Base-by-base conservation (phyloP, 495 filamentous ascomycete genomes). In the Penicillium pancosmium region DNA sequence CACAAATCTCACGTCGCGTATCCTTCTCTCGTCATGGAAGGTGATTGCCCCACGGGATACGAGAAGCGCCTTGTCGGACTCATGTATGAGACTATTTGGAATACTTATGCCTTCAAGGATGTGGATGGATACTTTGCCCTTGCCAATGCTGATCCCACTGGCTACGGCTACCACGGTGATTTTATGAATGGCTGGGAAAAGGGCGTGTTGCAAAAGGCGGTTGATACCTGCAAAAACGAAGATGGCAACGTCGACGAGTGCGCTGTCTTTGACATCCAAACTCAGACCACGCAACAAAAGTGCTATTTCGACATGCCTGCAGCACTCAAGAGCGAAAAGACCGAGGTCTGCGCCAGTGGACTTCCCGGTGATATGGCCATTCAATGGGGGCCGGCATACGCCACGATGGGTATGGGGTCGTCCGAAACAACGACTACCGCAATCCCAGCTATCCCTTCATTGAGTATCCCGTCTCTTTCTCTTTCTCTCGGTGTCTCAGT, bases 71-170 rank as follows among this genome's bases (percentile, higher is more conserved):
- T 94, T 15, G 84, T 89, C 3, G 86, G 86, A 35, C 80, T 97
- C 10, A 88, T 96, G 71, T 97, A 81, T 68, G 93, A 98, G 74
- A 93, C 88, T 5, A 96, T 96, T 67, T 96, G 88, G 85, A 74
- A 86, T 63, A 94, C 92, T 8, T 73, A 86, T 50, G 81, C 74
- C 2, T 96, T 93, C 73, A 75, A 75, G 13, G 87, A 85, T 21
- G 67, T 81, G 43, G 71, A 80, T 8, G 93, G 93, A 48, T 69
- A 86, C 50, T 96, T 96, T 62, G 78, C 92, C n/a, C 73, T 96
- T 40, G 78, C 91, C 13, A 91, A 92, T 61, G 92, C 92, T 56
- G 93, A 98, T 64, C 83, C 85, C 18, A 87, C 86, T 55, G 91
- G 91, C 41, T 92, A 79, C 55, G 91, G 90, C 16, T 92, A 91